These are phyloP conservation scores for Maudiozyma serrabonitensis DNA, from an alignment of 805 yeast species.

Conservation along the genomic window DNA sequence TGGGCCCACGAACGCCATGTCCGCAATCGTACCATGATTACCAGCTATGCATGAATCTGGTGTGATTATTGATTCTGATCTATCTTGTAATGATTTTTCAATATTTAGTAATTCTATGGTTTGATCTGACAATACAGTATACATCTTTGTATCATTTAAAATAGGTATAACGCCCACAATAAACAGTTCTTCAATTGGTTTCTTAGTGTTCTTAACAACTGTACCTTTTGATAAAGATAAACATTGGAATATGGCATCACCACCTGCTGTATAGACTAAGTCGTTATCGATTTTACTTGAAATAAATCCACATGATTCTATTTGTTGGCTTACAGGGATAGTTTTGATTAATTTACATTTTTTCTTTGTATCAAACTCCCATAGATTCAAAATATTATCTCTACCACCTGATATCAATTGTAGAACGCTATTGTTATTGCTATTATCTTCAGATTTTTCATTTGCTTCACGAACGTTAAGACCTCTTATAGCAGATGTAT, in stretches of 20 bases:
- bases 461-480: slow-evolving; percentile 42
- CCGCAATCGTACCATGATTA: slow-evolving; percentile 93
- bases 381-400: slow-evolving; percentile 52
- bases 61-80: slow-evolving; percentile 31
- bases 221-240: slow-evolving; percentile 48
- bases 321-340: slow-evolving; percentile 61
- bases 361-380: slow-evolving; percentile 44
- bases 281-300: slow-evolving; percentile 23
- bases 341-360: slow-evolving; percentile 52
- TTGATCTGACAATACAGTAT: slow-evolving; percentile 73
- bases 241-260: slow-evolving; percentile 54
- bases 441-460: slow-evolving; percentile 7
- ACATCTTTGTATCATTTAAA: slow-evolving; percentile 29
- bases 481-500: slow-evolving; percentile 79
- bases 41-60: slow-evolving; percentile 62
- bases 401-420: slow-evolving; percentile 75
- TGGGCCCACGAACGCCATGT: slow-evolving; percentile 70
- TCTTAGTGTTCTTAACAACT: slow-evolving; percentile 32
- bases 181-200: slow-evolving; percentile 65
- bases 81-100: slow-evolving; percentile 21
- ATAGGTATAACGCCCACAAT: slow-evolving; percentile 48
- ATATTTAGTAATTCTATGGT: slow-evolving; percentile 49
- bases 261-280: slow-evolving; percentile 66
- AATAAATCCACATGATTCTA: slow-evolving; percentile 61
- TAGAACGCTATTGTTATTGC: slow-evolving; percentile 31